Conservation (phyloP, 768 basidiomycete genomes). For the Naganishia friedmannii region DNA sequence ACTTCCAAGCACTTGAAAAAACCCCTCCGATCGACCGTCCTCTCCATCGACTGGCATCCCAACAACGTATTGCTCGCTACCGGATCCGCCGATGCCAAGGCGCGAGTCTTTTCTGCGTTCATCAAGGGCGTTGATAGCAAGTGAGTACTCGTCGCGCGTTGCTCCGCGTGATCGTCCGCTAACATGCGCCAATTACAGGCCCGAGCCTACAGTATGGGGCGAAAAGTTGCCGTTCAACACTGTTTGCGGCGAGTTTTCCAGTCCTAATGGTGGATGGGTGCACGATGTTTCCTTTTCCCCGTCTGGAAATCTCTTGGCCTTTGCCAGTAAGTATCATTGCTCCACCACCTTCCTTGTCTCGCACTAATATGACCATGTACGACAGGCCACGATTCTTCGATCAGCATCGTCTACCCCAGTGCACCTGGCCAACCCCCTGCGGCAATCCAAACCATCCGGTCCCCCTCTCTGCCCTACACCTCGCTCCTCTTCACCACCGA, state of each 20-base stretch:
- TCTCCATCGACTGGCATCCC: slow-evolving; percentile 95
- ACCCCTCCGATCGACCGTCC: slow-evolving; percentile 89
- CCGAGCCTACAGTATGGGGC: slow-evolving; percentile 89
- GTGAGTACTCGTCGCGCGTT: slow-evolving; percentile 54
- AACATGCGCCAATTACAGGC: slow-evolving; percentile 56
- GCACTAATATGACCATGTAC: no score
- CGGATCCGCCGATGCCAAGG: slow-evolving; percentile 97
- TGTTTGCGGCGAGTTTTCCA: slow-evolving; percentile 86
- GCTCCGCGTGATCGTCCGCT: background rate
- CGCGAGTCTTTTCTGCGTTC: slow-evolving; percentile 93
- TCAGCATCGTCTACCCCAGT: slow-evolving; percentile 83
- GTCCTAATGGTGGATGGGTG: slow-evolving; percentile 93
- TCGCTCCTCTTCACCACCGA: slow-evolving; percentile 84
- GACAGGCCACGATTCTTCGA: slow-evolving; percentile 87
- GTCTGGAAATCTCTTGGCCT: slow-evolving; percentile 88
- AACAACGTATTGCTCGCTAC: slow-evolving; percentile 96
- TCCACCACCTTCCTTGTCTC: no score
- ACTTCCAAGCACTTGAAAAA: slow-evolving; percentile 95
- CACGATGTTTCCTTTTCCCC: slow-evolving; percentile 94
- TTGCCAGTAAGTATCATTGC: slow-evolving; percentile 66
- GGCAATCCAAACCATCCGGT: slow-evolving; percentile 68
- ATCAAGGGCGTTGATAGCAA: slow-evolving; percentile 96
- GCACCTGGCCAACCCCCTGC: slow-evolving; percentile 58
- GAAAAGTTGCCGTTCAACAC: slow-evolving; percentile 97
- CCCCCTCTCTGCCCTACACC: slow-evolving; percentile 74